Conservation (phyloP, 768 basidiomycete genomes). For the Leccinum arenicola region DNA sequence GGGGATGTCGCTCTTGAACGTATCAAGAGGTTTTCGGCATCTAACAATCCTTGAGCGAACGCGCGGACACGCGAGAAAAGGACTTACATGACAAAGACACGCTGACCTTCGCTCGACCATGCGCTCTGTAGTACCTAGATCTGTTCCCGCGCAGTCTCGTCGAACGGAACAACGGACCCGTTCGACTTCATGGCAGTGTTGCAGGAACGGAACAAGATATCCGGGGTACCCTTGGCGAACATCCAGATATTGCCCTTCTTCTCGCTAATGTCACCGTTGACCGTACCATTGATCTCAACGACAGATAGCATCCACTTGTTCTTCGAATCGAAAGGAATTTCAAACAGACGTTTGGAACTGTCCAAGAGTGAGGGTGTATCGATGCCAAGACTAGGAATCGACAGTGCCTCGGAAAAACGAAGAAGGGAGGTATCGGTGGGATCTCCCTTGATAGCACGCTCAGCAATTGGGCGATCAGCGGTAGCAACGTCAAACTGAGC, state of each 20-base stretch:
- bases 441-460: constrained; percentile 42
- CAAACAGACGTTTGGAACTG: constrained; percentile 29
- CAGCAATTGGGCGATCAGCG: constrained; percentile 25
- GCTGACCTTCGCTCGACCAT: constrained; percentile 49
- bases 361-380: constrained; percentile 21
- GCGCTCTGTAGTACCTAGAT: constrained; percentile 33
- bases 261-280: constrained; percentile 8
- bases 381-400: constrained; percentile 22
- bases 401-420: constrained; percentile 41
- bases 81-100: constrained; percentile 46
- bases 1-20: constrained; percentile 27
- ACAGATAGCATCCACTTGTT: constrained; percentile 61
- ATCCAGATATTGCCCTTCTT: constrained; percentile 29
- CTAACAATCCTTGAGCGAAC: constrained; percentile 11
- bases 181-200: constrained; percentile 31
- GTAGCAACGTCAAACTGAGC: constrained; percentile 45
- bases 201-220: constrained; percentile 47
- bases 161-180: constrained; percentile 34
- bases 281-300: constrained; percentile 22
- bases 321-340: constrained; percentile 46
- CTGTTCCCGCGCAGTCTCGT: constrained; percentile 16
- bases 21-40: constrained; percentile 30
- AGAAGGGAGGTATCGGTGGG: constrained; percentile 56
- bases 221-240: constrained; percentile 59
- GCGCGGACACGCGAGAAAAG: neutral